Base-by-base conservation (phyloP, 257 asterid genomes). In the Capsicum chinense region DNA sequence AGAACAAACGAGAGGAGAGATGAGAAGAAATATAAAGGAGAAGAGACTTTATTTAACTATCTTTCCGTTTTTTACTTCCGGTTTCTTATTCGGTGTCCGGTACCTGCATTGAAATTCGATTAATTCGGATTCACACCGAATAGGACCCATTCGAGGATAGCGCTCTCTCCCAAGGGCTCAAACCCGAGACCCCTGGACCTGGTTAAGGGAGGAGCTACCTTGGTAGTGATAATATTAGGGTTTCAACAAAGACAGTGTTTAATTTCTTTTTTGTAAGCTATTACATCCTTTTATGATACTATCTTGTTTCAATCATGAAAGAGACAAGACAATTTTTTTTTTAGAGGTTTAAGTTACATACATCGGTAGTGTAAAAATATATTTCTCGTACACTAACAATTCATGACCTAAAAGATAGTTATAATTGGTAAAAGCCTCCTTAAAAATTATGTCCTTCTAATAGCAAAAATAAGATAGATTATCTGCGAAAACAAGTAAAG, bases 11-110 rank as follows among this genome's bases (percentile, higher is more conserved):
- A 82, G 58, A 62, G 76, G 78, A 79, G 87, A 81, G 87, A 81
- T 33, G 60, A 44, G 58, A 48, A 78, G 62, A 83, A 80, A 83
- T 86, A 62, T 86, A 86, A 86, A 21, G 19, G 44, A 85, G 85
- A 67, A 82, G 83, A 52, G 19, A 71, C 76, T 84, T 84, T 86
- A 84, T 84, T 83, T 81, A 62, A 56, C 4, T 12, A 56, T 13
- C 13, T 12, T 17, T 33, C 8, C 33, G 9, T 0, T 50, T 12
- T 52, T 26, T 26, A 26, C 26, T 26, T 26, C 26, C 26, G 26
- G 21, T 21, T 21, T 21, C 21, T 21, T 21, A 21, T 21, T 0
- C 21, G n/a, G 26, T 26, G 26, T 26, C 26, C 26, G 26, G 26
- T 26, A 26, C 1, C 26, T 26, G 26, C 0, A 26, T 26, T 26